Conservation (phyloP, 1,284 basidiomycete species). For the Malassezia arunalokei region DNA sequence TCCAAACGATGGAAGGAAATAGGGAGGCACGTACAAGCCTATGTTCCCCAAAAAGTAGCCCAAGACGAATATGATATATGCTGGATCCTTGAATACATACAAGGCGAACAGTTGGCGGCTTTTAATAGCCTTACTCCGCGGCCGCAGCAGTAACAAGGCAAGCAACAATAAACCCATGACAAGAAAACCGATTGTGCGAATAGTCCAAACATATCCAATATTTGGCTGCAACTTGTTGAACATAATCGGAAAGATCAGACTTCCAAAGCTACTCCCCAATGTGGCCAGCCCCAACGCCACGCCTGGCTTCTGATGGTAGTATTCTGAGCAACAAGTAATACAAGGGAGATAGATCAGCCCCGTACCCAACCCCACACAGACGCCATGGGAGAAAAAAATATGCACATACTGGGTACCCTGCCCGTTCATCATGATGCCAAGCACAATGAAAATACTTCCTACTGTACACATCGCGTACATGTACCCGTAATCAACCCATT, state of each 20-base stretch:
- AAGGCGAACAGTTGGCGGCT: neutral
- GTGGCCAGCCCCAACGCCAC: constrained; percentile 9
- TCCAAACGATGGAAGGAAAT: constrained; percentile 16
- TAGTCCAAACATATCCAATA: constrained; percentile 17
- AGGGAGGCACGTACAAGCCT: constrained; percentile 28
- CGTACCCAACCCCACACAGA: constrained; percentile 7
- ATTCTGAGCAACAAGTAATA: constrained; percentile 3
- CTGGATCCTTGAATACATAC: constrained; percentile 17
- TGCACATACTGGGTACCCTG: constrained; percentile 3
- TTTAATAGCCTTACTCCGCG: neutral
- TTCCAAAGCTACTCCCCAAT: constrained; percentile 17
- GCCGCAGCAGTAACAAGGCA: neutral
- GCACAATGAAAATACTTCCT: constrained; percentile 1
- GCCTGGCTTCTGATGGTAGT: constrained; percentile 4
- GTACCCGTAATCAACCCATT: constrained; percentile 22
- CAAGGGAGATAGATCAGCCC: constrained; percentile 14
- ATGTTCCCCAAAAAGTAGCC: constrained; percentile 21
- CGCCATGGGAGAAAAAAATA: constrained; percentile 6
- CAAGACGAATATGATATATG: constrained; percentile 20
- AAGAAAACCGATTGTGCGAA: constrained; percentile 16
- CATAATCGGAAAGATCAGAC: constrained; percentile 17
- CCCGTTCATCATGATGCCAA: constrained; percentile 9
- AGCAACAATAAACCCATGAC: constrained; percentile 4
- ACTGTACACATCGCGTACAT: neutral
- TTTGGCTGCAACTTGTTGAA: constrained; percentile 4